Conservation (phyloP, 1,139 yeast genomes). For the Geotrichum klebahnii region DNA sequence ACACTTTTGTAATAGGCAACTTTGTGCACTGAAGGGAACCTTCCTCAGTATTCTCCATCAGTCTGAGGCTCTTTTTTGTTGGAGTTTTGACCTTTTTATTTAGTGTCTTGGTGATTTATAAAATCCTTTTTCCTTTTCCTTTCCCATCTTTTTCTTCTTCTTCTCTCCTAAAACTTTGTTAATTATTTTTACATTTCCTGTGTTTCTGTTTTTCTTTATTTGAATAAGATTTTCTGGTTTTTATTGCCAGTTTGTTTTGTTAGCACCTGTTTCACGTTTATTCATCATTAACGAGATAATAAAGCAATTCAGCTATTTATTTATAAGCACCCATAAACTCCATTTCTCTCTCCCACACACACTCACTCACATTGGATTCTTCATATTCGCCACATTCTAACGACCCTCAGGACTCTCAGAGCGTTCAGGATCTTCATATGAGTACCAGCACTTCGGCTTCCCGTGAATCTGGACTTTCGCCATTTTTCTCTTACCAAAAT, state of each 20-base stretch:
- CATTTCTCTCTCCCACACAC: too few relatives aligned
- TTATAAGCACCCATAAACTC: neutral
- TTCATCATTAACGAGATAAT: neutral
- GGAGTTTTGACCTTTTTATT: neutral
- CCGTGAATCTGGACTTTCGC: neutral
- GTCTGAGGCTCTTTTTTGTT: neutral
- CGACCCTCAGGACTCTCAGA: neutral
- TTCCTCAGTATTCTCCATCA: too few relatives aligned
- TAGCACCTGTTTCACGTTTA: neutral
- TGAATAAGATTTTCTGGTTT: neutral
- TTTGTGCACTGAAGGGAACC: neutral
- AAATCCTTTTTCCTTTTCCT: neutral
- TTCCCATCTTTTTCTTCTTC: neutral
- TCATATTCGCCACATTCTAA: neutral
- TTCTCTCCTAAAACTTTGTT: neutral
- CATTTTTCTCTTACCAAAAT: neutral
- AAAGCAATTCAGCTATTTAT: neutral
- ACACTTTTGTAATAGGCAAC: neutral
- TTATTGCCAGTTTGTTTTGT: neutral
- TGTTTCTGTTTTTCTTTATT: slow-evolving; percentile 5
- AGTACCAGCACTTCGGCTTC: neutral
- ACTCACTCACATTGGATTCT: slow-evolving; percentile 7
- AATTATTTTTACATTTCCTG: neutral
- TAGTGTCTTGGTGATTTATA: neutral
- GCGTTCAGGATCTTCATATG: neutral